Evolutionary conservation across 495 filamentous ascomycete species (phyloP).

Genomic region (Pseudoneurospora amorphoporcata): DNA sequence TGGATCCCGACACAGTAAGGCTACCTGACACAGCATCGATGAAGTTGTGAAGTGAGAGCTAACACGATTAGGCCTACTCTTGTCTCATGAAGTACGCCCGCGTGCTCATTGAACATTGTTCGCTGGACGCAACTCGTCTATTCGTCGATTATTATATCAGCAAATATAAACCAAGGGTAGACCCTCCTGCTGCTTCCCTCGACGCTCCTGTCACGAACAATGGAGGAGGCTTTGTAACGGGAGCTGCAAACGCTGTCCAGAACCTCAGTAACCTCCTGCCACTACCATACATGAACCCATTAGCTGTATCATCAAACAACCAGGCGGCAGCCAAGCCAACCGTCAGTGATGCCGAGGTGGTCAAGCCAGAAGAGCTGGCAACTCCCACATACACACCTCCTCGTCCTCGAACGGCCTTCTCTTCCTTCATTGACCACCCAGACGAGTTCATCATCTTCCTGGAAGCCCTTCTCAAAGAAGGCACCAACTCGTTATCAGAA

Average conservation of each 20-base stretch:
- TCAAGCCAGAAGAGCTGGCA: constrained; percentile 19
- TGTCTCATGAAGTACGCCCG: constrained; percentile 94
- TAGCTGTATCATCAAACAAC: constrained; percentile 33
- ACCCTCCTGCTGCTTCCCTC: constrained; percentile 44
- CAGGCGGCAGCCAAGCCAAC: constrained; percentile 28
- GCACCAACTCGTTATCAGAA: constrained; percentile 44
- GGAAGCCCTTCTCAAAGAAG: constrained; percentile 66
- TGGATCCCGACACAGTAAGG: constrained; percentile 72
- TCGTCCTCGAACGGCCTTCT: constrained; percentile 84
- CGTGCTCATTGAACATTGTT: constrained; percentile 76
- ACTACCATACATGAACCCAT: constrained; percentile 70
- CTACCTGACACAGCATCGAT: background rate
- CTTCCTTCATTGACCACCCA: constrained; percentile 89
- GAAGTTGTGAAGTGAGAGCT: constrained; percentile 7
- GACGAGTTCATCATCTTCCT: constrained; percentile 84
- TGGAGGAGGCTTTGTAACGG: constrained; percentile 40
- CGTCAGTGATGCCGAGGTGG: constrained; percentile 20
- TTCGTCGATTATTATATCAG: constrained; percentile 94
- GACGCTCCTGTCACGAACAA: constrained; percentile 15
- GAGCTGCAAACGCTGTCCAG: constrained; percentile 61
- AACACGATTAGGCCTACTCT: constrained; percentile 56
- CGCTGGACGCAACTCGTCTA: constrained; percentile 64
- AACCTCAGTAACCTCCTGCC: constrained; percentile 77
- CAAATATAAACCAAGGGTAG: constrained; percentile 62
- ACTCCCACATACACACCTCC: constrained; percentile 53